Evolutionary conservation across 2,329 filamentous ascomycete species (phyloP), one percentile per base, ranked within the genome.

Genomic region (Aspergillus proliferans): DNA sequence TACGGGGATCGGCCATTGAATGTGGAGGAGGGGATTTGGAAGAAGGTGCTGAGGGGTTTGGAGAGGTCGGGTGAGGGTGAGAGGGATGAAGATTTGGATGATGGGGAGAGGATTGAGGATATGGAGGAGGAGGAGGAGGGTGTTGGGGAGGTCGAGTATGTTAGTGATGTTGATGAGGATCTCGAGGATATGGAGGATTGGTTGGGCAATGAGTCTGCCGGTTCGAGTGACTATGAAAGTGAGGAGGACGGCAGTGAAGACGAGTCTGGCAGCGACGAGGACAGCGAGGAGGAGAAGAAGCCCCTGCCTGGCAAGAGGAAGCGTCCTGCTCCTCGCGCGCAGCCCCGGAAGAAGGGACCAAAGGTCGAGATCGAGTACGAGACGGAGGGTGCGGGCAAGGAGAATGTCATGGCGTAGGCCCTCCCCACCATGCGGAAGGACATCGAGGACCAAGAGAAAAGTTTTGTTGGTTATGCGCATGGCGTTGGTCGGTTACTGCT

Each of bases 131-230:
- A 87, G 60, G 80, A 83, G 53, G 85, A 87, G 58, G 44, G 83
- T 47, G 84, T 85, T 50, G 87, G 83, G 42, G 81, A 86, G 52
- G 86, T 97, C 43, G 90, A 97, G 74, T 97, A 96, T 62, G 88
- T 97, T 50, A 92, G 87, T 63, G 93, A 96, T 67, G 73, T 95
- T 49, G 91, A 91, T 43, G 89, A 80, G 47, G 87, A 90, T 63
- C 81, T 97, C 45, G 88, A 96, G 70, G 92, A 97, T 66, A 95
- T 97, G 47, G 88, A 97, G 70, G 92, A 97, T 64, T 97, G 92
- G 92, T 77, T 96, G 45, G 90, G 85, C 59, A 88, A 83, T 52
- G 86, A 80, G 50, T 81, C 79, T 51, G 76, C 70, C 1, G 77
- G 76, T 45, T 75, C 74, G 34, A 72, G 69, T 48, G 71, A 69